Base-by-base conservation (phyloP, 2,329 filamentous ascomycete genomes). In the Metarhizium sp. region DNA sequence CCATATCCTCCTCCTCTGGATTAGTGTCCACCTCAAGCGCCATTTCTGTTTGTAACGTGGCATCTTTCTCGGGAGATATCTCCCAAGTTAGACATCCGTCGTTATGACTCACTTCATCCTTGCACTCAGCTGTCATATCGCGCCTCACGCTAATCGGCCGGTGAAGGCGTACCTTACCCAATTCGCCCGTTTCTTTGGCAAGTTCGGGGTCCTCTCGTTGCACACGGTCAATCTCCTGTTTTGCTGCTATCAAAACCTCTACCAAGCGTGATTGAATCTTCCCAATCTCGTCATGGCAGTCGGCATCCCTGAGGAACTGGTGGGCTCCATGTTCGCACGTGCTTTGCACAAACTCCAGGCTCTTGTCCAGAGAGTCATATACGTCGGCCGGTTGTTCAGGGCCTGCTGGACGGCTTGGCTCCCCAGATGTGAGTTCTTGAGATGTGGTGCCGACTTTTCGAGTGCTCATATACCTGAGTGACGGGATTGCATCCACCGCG, bases 271-370 rank as follows among this genome's bases (percentile, higher is more conserved):
- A 75, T 64, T 84, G 81, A 53, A 92, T 86, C 50, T 83, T 85
- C 30, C 77, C 75, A 43, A 96, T 79, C 68, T 95, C 90, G 18
- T 82, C 79, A n/a, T 76, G 79, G 70, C 92, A 96, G 64, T 94
- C 87, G 11, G 91, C 92, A 53, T 91, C 87, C 29, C 92, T 84
- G n/a, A 96, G 76, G 58, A 94, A 90, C 64, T 95, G 89, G 66
- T 95, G 91, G 0, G 92, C 92, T 2, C 88, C 92, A 54, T 85
- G 85, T 72, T 96, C 92, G 67, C 89, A 95, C 63, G 91, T 81
- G 55, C 79, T 80, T 68, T 96, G 90, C 5, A 90, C 87, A 59
- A 82, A 81, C 66, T 96, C 91, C 30, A 96, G 75, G 1, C 82
- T 81, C 66, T 87, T 88, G 66, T 96, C 91, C 1, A 91, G 78